Conservation (phyloP, 2,329 filamentous ascomycete species). For the Alternaria panax region DNA sequence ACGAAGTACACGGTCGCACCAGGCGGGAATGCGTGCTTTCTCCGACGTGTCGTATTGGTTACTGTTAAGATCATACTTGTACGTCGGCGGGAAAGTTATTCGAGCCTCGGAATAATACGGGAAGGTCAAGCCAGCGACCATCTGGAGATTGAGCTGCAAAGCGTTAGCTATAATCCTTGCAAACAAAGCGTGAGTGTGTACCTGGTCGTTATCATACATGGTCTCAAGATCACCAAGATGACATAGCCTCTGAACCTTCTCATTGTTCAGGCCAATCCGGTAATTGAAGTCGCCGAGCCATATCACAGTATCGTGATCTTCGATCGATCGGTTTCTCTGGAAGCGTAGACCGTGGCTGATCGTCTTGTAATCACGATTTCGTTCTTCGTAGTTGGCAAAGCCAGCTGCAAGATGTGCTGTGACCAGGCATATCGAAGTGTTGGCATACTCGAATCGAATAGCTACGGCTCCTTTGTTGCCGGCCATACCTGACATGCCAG, state of each 20-base stretch:
- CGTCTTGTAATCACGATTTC: conserved; percentile 90
- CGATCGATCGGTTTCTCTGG: conserved; percentile 87
- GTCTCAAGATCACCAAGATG: conserved; percentile 75
- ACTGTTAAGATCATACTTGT: conserved; percentile 90
- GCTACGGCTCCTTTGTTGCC: conserved; percentile 98
- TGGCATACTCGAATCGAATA: conserved; percentile 93
- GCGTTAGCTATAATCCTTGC: conserved; percentile 32
- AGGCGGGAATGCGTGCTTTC: conserved; percentile 92
- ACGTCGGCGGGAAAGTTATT: conserved; percentile 90
- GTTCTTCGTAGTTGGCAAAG: conserved; percentile 95
- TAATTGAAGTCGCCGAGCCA: conserved; percentile 99
- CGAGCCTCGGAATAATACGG: conserved; percentile 89
- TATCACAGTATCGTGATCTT: conserved; percentile 85
- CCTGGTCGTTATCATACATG: conserved; percentile 91
- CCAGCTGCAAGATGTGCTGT: conserved; percentile 96
- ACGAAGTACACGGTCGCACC: conserved; percentile 92
- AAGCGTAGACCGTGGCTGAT: conserved; percentile 89
- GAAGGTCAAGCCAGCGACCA: conserved; percentile 90
- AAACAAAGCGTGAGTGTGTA: conserved; percentile 41
- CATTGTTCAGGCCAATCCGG: conserved; percentile 83
- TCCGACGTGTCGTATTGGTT: conserved; percentile 94
- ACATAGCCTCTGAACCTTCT: conserved; percentile 78
- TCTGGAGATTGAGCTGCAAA: conserved; percentile 83
- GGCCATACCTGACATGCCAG: conserved; percentile 93
- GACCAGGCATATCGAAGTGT: conserved; percentile 91